Percentiles rank a stretch among this genome's conserved stretches.
phyloP scores from a whole-genome alignment of 1,139 yeast species.

The Hanseniaspora gamundiae region DNA sequence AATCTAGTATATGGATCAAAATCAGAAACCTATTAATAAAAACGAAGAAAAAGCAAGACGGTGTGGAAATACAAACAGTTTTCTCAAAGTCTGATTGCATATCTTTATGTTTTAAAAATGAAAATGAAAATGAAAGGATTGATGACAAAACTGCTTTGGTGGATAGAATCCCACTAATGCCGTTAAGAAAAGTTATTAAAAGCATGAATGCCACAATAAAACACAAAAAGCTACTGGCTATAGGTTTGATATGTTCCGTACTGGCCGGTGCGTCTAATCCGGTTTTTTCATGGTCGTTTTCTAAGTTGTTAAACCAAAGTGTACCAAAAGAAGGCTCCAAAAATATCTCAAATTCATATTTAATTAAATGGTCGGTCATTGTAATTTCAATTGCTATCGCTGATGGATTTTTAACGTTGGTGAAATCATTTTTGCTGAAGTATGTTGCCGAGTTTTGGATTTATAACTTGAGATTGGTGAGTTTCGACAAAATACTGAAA shows the following conservation, averaged over 20 bases:
- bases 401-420: conserved; percentile 48
- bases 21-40: background rate
- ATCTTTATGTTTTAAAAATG: too few species aligned
- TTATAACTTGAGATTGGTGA: conserved; percentile 35
- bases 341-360: conserved; percentile 28
- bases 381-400: conserved; percentile 46
- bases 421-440: conserved; percentile 39
- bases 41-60: background rate
- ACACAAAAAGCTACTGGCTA: conserved; percentile 27
- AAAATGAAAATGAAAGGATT: too few species aligned
- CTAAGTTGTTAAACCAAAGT: conserved; percentile 51
- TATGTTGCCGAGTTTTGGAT: conserved; percentile 63
- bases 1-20: background rate
- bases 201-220: conserved; percentile 28
- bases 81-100: background rate
- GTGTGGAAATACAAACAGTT: background rate
- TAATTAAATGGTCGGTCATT: conserved; percentile 55
- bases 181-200: conserved; percentile 1
- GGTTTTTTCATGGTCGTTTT: conserved; percentile 62
- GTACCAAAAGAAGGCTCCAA: conserved; percentile 28
- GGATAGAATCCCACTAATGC: conserved; percentile 5
- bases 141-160: conserved; percentile 2
- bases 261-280: conserved; percentile 60
- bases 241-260: conserved; percentile 45
- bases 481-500: conserved; percentile 37